Evolutionary conservation across 2,329 filamentous ascomycete species (phyloP).

Genomic region (Herpotrichia juniperi): DNA sequence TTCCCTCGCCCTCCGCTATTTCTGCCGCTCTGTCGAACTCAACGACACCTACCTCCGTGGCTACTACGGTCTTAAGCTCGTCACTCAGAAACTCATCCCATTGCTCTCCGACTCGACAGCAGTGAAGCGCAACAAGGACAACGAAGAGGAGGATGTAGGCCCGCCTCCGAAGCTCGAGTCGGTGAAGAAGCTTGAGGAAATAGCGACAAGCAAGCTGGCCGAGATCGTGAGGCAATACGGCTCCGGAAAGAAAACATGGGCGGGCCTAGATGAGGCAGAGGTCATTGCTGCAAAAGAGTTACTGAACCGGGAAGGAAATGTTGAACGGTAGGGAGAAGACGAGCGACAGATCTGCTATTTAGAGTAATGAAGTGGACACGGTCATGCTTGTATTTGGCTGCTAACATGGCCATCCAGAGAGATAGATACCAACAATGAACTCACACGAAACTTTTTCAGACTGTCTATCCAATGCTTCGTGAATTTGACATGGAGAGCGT

Average conservation of each 20-base stretch:
- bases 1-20: slow-evolving; percentile 78
- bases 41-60: slow-evolving; percentile 92
- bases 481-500: no score
- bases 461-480: no score
- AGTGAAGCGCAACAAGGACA: slow-evolving; percentile 35
- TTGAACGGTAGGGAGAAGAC: slow-evolving; percentile 18
- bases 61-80: slow-evolving; percentile 87
- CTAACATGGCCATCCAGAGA: neutral
- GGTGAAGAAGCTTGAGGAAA: slow-evolving; percentile 71
- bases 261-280: slow-evolving; percentile 74
- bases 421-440: slow-evolving; percentile 1
- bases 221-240: slow-evolving; percentile 73
- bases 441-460: no score
- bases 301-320: slow-evolving; percentile 59
- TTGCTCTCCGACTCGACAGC: slow-evolving; percentile 35
- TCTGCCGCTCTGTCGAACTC: slow-evolving; percentile 88
- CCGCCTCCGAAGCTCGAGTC: slow-evolving; percentile 63
- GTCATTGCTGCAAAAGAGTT: slow-evolving; percentile 73
- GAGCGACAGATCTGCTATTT: neutral
- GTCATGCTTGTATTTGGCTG: neutral
- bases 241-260: slow-evolving; percentile 69
- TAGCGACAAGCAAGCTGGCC: slow-evolving; percentile 74
- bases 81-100: slow-evolving; percentile 52
- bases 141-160: slow-evolving; percentile 47
- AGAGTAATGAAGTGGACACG: neutral